Evolutionary conservation across 768 basidiomycete genomes (phyloP), one percentile per base, ranked within the genome.

Genomic region (Leccinum rimulosum): DNA sequence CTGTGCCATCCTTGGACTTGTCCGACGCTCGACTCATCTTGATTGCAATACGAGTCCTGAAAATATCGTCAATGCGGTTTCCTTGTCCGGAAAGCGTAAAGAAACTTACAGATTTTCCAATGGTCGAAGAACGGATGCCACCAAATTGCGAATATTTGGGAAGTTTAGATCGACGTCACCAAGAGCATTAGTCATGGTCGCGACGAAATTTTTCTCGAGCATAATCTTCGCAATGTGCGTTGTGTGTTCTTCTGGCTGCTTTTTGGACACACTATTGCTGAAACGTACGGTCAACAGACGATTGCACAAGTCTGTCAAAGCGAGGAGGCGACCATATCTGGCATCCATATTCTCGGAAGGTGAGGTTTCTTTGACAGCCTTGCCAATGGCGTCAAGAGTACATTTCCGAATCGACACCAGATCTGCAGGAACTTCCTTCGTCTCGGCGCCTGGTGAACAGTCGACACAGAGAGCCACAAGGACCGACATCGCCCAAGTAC

Each of bases 171-270:
- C 97, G 45, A 96, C 86, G 55, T 99, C 97, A 5, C 91, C 87
- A 17, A 98, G 80, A 11, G 94, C 89, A 47, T 80, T 88, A 0
- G 97, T 98, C 36, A 99, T 77, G 1, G 88, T 87, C 4, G 89
- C 82, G 15, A 98, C 97, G 63, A 93, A 95, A 69, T 92, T 92
- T 78, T 98, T 98, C 80, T 99, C 97, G 53, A 99, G 76, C 97
- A 99, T 99, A 62, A 95, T 83, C 77, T 98, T 98, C 22, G 96
- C 94, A 54, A 98, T 83, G 61, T 97, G 95, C 8, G 95, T 88
- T 4, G 89, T 88, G n/a, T 82, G 82, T 52, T 94, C 96, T 57
- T 82, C 79, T 43, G 80, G 77, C 63, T 82, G 85, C 49, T 85
- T 78, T 59, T 76, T 77, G 36, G 76, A 72, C 6, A 77, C 77